A percentile compares a stretch with the other conserved stretches of the same genome.
Evolutionary conservation across 306 rosid species (phyloP).

Genomic region (Leucaena leucocephala): DNA sequence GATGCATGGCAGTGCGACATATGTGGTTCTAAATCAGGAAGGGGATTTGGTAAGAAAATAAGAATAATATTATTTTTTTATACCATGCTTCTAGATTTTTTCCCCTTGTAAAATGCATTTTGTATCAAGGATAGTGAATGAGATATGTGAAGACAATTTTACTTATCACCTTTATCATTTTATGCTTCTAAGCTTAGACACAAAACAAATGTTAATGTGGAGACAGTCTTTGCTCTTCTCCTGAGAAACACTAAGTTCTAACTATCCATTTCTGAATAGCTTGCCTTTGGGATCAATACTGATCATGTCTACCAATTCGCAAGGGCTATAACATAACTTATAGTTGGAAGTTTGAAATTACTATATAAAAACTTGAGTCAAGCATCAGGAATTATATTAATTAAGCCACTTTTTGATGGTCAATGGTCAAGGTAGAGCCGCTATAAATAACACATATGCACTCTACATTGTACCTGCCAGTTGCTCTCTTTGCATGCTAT

Average conservation of each 20-base stretch:
- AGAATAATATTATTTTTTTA: neutral
- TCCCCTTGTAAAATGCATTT: neutral
- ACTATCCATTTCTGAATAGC: neutral
- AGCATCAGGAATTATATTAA: neutral
- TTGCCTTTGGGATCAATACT: neutral
- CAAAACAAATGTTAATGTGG: neutral
- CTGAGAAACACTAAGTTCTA: neutral
- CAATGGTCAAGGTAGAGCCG: neutral
- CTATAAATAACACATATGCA: neutral
- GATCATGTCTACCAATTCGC: neutral
- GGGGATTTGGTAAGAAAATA: conserved; percentile 85
- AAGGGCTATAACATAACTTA: neutral
- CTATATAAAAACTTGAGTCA: neutral
- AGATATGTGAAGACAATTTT: neutral
- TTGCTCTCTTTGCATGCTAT: neutral
- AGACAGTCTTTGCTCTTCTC: neutral
- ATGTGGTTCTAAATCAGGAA: conserved; percentile 94
- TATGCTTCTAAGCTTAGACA: neutral
- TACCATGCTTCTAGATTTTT: neutral
- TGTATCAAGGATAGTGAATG: neutral
- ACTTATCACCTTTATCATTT: neutral
- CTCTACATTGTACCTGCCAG: neutral
- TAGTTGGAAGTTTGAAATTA: neutral
- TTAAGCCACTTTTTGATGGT: neutral
- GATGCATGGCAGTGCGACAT: conserved; percentile 97